Conservation (phyloP, 2,329 filamentous ascomycete species). For the Aspergillus uvarum region DNA sequence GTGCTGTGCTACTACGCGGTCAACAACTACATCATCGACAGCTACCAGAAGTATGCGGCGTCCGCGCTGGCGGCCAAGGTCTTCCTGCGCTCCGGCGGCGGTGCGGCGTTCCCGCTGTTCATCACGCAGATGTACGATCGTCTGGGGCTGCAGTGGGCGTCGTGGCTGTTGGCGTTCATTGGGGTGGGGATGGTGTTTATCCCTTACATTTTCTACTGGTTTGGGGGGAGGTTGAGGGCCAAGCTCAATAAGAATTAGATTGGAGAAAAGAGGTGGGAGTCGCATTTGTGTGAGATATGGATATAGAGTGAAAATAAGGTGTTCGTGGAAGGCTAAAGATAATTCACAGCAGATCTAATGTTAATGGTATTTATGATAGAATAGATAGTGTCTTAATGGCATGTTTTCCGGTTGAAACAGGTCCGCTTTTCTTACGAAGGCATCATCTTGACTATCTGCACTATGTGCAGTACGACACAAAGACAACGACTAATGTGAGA, state of each 20-base stretch:
- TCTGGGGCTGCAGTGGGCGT: conserved; percentile 72
- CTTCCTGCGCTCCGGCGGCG: conserved; percentile 59
- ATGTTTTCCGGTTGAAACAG: background rate
- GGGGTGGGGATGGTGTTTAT: conserved; percentile 16
- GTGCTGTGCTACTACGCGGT: conserved; percentile 75
- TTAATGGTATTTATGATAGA: background rate
- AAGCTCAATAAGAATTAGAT: conserved; percentile 4
- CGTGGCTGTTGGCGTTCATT: conserved; percentile 63
- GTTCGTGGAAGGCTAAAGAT: background rate
- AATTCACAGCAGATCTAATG: background rate
- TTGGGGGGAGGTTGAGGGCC: conserved; percentile 9
- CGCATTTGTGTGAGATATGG: too few species aligned
- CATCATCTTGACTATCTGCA: too few species aligned
- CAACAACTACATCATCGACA: conserved; percentile 73
- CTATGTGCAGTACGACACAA: too few species aligned
- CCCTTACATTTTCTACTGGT: conserved; percentile 13
- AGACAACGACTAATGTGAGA: too few species aligned
- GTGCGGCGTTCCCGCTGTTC: conserved; percentile 70
- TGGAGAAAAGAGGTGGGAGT: too few species aligned
- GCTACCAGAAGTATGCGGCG: conserved; percentile 45
- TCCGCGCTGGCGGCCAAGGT: conserved; percentile 48
- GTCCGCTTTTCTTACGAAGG: too few species aligned
- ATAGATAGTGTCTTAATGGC: background rate
- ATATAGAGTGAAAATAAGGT: background rate
- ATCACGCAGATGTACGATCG: conserved; percentile 73